Evolutionary conservation across 1,284 basidiomycete species (phyloP), one percentile per base, ranked within the genome.

Genomic region (Mycena sp.): DNA sequence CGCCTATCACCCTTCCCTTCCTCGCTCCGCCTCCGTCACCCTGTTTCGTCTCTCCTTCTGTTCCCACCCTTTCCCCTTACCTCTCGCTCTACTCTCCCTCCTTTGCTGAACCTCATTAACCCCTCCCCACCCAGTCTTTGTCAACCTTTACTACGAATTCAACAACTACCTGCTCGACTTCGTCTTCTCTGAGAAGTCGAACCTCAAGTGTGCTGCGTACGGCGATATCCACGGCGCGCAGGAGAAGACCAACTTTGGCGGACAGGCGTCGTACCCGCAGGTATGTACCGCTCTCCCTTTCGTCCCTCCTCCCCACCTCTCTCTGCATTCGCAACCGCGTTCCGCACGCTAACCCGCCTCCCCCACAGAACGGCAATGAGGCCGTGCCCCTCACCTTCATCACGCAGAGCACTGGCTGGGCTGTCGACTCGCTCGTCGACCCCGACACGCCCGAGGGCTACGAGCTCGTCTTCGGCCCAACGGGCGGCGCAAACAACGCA

Each of bases 81-180:
- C 69, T 82, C 35, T 80, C 79, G n/a, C n/a, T n/a, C 10, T 81
- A 77, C 67, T 79, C 76, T 80, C 40, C 74, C 81, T 11, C 66
- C 71, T 35, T 35, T n/a, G n/a, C n/a, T n/a, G n/a, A n/a, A n/a
- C n/a, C n/a, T n/a, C n/a, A n/a, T n/a, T n/a, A n/a, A n/a, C n/a
- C n/a, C 32, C 5, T 35, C 9, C 2, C n/a, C 5, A 76, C 79
- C 79, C 43, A 83, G 81, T 81, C 4, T 82, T 82, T 57, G 81
- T 74, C 21, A 82, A 83, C 64, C 51, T 83, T 29, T 83, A 76
- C 63, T 82, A 83, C 69, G 80, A 83, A 61, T 77, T 72, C 71
- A 81, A 81, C 68, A 82, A 81, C 61, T 58, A 71, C 9, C 71
- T 76, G 6, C 71, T 81, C 37, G 80, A 81, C 61, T 77, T 72